phyloP scores from a whole-genome alignment of 805 yeast genomes.

The Jamesozyma jinghongensis region DNA sequence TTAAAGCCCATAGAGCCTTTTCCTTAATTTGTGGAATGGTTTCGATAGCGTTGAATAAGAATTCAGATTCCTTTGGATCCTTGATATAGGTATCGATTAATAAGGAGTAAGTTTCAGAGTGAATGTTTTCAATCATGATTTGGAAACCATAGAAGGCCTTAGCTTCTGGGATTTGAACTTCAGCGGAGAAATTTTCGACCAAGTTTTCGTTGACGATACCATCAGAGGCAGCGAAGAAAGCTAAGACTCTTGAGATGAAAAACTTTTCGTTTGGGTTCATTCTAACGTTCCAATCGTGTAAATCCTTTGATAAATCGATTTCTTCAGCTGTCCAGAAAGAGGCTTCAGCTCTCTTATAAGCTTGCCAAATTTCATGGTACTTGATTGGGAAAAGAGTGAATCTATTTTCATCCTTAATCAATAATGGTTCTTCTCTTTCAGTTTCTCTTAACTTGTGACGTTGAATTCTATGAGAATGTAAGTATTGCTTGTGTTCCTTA shows the following conservation, averaged over 20 bases:
- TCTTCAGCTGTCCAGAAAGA: slow-evolving; percentile 99
- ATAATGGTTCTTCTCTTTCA: slow-evolving; percentile 85
- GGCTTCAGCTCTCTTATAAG: slow-evolving; percentile 98
- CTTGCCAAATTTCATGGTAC: slow-evolving; percentile 97
- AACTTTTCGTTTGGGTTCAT: slow-evolving; percentile 86
- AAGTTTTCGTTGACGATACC: slow-evolving; percentile 97
- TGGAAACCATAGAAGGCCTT: slow-evolving; percentile 98
- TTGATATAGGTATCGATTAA: slow-evolving; percentile 91
- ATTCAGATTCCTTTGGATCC: slow-evolving; percentile 89
- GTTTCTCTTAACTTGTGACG: slow-evolving; percentile 62
- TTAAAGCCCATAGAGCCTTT: slow-evolving; percentile 98
- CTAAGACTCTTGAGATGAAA: slow-evolving; percentile 86
- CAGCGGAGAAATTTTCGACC: slow-evolving; percentile 95
- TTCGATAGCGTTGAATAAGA: slow-evolving; percentile 89
- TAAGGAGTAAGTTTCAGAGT: slow-evolving; percentile 92
- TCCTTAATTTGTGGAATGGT: slow-evolving; percentile 92
- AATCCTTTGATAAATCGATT: slow-evolving; percentile 88
- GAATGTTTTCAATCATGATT: slow-evolving; percentile 99
- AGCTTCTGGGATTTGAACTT: slow-evolving; percentile 95
- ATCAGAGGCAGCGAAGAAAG: slow-evolving; percentile 97
- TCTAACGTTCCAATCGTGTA: slow-evolving; percentile 83
- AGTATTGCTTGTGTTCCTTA: slow-evolving; percentile 44
- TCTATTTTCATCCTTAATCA: slow-evolving; percentile 75
- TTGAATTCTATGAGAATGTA: slow-evolving; percentile 54
- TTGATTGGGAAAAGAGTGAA: slow-evolving; percentile 93